These are phyloP conservation scores for Fusarium aywerte DNA, from an alignment of 2,329 filamentous ascomycete genomes.

Conservation along the genomic window DNA sequence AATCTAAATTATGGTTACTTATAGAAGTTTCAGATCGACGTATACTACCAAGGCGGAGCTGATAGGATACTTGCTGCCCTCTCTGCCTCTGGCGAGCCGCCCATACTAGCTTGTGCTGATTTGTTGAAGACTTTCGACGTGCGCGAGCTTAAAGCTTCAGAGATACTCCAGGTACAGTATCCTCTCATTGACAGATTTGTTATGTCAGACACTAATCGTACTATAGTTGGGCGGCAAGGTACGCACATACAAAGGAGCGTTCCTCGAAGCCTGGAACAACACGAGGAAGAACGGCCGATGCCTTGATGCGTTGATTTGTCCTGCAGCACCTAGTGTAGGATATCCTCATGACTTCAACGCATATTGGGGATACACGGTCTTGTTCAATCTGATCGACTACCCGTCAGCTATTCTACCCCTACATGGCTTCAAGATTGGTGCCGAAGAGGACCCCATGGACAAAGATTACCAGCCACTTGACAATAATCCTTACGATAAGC, in stretches of 20 bases:
- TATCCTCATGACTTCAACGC: conserved; percentile 22
- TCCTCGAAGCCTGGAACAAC: conserved; percentile 1
- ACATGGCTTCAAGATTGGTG: background rate
- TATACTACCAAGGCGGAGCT: conserved; percentile 16
- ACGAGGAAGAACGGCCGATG: background rate
- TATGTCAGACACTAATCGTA: background rate
- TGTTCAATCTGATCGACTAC: conserved; percentile 27
- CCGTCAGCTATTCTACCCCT: conserved; percentile 12
- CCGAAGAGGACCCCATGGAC: background rate
- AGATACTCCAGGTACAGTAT: background rate
- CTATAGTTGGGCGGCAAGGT: background rate
- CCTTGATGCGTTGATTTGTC: conserved; percentile 15
- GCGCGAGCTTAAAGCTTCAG: background rate
- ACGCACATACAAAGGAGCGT: background rate
- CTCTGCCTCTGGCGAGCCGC: conserved; percentile 9
- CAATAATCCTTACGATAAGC: conserved; percentile 12
- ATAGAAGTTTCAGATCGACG: background rate
- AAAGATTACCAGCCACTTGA: background rate
- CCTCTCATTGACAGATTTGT: background rate
- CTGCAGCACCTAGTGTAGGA: background rate
- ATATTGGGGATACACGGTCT: conserved; percentile 22
- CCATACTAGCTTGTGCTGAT: conserved; percentile 5
- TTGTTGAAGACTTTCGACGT: conserved; percentile 7
- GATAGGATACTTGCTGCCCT: background rate
- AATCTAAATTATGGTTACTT: fast-evolving